A percentile compares a stretch with the other conserved stretches of the same genome.
Evolutionary conservation across 257 asterid genomes (phyloP).

Genomic region (Handroanthus guayacan): DNA sequence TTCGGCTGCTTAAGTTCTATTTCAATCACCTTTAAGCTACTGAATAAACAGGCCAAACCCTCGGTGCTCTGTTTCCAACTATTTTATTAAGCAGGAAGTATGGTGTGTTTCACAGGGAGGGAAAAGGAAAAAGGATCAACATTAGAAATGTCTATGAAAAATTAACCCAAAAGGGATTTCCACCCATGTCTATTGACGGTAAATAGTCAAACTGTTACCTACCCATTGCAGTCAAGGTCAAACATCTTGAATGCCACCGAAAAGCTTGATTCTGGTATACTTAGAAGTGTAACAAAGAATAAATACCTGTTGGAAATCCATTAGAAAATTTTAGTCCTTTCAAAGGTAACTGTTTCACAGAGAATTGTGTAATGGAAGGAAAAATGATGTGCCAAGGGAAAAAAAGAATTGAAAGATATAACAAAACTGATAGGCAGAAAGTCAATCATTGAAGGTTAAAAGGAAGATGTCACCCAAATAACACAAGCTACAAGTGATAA

Average conservation of each 20-base stretch:
- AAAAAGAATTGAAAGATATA: neutral
- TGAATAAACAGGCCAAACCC: neutral
- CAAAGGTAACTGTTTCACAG: conserved; percentile 4
- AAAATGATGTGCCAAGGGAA: conserved; percentile 5
- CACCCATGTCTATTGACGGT: conserved; percentile 27
- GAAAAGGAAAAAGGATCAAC: neutral
- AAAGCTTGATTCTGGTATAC: conserved; percentile 92
- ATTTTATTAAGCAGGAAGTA: neutral
- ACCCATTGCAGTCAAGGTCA: conserved; percentile 86
- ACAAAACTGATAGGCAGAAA: neutral
- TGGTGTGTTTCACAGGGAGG: neutral
- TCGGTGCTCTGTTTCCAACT: neutral
- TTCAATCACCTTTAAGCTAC: neutral
- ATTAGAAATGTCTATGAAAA: conserved; percentile 9
- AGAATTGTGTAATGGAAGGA: conserved; percentile 29
- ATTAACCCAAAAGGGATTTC: neutral
- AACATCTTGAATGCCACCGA: conserved; percentile 96
- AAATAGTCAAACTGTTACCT: conserved; percentile 42
- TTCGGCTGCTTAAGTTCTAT: neutral
- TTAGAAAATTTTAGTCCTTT: conserved; percentile 35
- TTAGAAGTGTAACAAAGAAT: conserved; percentile 87
- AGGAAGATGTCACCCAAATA: conserved; percentile 1
- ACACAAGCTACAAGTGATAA: conserved; percentile 26
- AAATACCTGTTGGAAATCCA: conserved; percentile 68
- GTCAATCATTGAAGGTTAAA: conserved; percentile 17